phyloP scores from a whole-genome alignment of 2,329 filamentous ascomycete genomes.

The Fusarium oxysporum region DNA sequence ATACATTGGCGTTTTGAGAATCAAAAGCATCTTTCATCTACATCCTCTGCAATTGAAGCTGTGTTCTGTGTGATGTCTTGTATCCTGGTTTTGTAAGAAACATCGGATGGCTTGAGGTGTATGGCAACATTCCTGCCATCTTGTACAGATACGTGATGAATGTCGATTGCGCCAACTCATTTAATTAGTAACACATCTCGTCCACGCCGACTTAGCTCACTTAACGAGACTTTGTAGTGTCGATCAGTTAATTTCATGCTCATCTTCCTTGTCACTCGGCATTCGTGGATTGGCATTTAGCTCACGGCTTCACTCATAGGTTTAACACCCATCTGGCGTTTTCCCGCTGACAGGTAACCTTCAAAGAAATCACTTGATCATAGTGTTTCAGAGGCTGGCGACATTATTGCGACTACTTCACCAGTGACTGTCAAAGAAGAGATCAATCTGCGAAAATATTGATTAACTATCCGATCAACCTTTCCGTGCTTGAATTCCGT shows the following conservation, averaged over 20 bases:
- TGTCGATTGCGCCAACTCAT: neutral
- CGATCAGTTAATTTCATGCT: neutral
- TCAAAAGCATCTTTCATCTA: slow-evolving; percentile 20
- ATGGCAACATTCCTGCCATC: neutral
- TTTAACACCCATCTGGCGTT: neutral
- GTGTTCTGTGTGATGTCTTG: neutral
- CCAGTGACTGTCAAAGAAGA: neutral
- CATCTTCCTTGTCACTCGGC: neutral
- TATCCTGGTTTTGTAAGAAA: neutral
- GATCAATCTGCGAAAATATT: neutral
- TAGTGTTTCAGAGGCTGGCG: neutral
- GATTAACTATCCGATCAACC: slow-evolving; percentile 17
- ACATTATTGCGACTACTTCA: neutral
- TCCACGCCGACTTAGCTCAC: neutral
- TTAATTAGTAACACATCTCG: too few relatives aligned
- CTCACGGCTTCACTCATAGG: neutral
- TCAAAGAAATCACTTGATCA: neutral
- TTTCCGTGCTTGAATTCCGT: slow-evolving; percentile 1
- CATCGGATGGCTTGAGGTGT: neutral
- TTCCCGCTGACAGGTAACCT: neutral
- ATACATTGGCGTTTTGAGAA: slow-evolving; percentile 24
- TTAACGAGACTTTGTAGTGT: neutral
- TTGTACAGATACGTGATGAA: neutral
- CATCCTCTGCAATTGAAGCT: neutral
- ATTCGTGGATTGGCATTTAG: neutral